Evolutionary conservation across 257 asterid species (phyloP), one percentile per base, ranked within the genome.

Genomic region (Fraxinus cuspidata): DNA sequence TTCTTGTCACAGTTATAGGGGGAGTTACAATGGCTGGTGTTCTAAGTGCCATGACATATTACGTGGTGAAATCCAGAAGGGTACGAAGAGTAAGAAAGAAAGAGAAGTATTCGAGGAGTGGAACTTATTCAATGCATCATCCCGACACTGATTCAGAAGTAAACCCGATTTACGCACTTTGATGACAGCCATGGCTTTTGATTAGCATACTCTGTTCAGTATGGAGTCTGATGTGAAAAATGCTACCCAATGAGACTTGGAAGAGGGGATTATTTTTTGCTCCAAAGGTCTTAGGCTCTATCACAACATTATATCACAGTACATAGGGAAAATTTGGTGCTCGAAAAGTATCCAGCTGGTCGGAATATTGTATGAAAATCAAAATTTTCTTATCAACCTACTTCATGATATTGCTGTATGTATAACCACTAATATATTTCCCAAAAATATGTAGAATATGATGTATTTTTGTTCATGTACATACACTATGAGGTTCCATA

Each of bases 111-210:
- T 76, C 81, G 9, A 89, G 86, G 81, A 80, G 77, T 29, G 81
- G 84, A 35, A 74, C 75, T 65, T 47, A 44, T 38, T 84, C 88
- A 7, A 69, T 77, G 73, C 84, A 58, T 75, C 75, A 78, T 7
- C 82, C 88, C 0, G 94, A 91, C 34, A 67, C 90, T 0, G 92
- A 89, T 2, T 37, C 83, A 34, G 96, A 89, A 58, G 63, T 84
- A 16, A 86, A 91, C 83, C 90, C 93, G 15, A 91, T 91, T 72
- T 89, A 89, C 78, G 96, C 91, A 60, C 83, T 89, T 75, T 89
- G 88, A 91, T 77, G 73, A 47, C 34, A 70, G 47, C 65, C 67
- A 6, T 75, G 67, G 38, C 29, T 76, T 49, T 34, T 13, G 9
- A 8, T 31, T 72, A 67, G 68, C 37, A 0, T 51, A 69, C 73